These are phyloP conservation scores for Periconia digitata DNA, from an alignment of 2,329 filamentous ascomycete genomes.

Conservation along the genomic window DNA sequence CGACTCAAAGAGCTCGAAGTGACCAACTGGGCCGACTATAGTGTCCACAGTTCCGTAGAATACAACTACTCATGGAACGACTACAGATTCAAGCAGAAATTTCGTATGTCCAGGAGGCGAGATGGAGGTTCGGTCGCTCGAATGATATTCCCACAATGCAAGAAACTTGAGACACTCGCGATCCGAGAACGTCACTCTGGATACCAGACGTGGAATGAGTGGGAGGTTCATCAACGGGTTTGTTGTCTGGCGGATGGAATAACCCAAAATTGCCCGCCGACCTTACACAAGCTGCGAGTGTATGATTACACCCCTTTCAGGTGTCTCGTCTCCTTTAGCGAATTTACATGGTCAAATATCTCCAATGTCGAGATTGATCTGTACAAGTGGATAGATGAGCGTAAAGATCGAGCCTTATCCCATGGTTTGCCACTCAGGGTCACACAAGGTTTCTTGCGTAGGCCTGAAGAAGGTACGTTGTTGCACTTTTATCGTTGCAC, in stretches of 20 bases:
- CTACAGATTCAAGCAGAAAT: constrained; percentile 39
- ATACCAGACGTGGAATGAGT: constrained; percentile 41
- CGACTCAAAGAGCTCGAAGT: constrained; percentile 38
- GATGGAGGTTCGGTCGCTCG: constrained; percentile 37
- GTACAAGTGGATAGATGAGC: constrained; percentile 39
- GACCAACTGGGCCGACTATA: constrained; percentile 42
- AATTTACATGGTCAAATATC: constrained; percentile 32
- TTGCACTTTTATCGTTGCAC: background rate
- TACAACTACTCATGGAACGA: constrained; percentile 42
- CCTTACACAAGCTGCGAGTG: constrained; percentile 34
- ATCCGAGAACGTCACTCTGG: constrained; percentile 38
- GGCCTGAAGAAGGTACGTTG: constrained; percentile 28
- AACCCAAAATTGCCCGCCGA: constrained; percentile 30
- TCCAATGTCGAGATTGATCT: constrained; percentile 35
- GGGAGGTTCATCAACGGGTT: constrained; percentile 41
- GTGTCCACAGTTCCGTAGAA: constrained; percentile 38
- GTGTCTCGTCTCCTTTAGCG: constrained; percentile 37
- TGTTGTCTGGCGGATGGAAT: constrained; percentile 40
- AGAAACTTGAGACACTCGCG: constrained; percentile 32
- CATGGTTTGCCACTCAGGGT: constrained; percentile 38
- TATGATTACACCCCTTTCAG: constrained; percentile 40
- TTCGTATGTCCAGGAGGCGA: constrained; percentile 36
- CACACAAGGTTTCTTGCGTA: constrained; percentile 34
- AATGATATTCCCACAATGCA: constrained; percentile 36
- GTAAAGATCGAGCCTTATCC: constrained; percentile 33